Evolutionary conservation across 2,329 filamentous ascomycete species (phyloP).

Genomic region (Pestalotiopsis sp.): DNA sequence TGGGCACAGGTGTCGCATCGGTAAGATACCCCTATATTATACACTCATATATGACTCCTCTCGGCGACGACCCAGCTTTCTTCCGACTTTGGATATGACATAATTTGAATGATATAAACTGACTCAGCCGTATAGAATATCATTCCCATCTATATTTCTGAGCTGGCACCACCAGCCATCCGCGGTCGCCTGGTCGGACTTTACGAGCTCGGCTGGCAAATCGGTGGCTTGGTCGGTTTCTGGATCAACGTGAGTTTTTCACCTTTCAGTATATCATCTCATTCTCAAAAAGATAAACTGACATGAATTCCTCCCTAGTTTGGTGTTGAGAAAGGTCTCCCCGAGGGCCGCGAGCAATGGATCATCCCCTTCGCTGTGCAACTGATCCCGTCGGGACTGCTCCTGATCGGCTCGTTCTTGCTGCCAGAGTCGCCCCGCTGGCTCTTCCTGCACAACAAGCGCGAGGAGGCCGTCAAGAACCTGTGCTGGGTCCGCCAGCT

Average conservation of each 20-base stretch:
- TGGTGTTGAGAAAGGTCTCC: constrained; percentile 36
- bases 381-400: constrained; percentile 55
- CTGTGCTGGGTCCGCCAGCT: constrained; percentile 60
- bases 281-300: background rate
- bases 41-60: background rate
- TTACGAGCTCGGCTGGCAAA: constrained; percentile 56
- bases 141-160: constrained; percentile 49
- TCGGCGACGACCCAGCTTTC: background rate
- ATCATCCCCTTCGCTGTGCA: constrained; percentile 56
- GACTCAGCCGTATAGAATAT: constrained; percentile 36
- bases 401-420: constrained; percentile 50
- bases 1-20: constrained; percentile 38
- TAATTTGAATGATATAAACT: background rate
- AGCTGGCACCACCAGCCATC: constrained; percentile 53
- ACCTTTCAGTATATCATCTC: too few species aligned
- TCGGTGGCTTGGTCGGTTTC: constrained; percentile 55
- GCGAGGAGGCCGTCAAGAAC: constrained; percentile 52
- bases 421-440: constrained; percentile 62
- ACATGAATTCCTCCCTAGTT: constrained; percentile 19
- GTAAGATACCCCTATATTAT: constrained; percentile 13
- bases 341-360: constrained; percentile 44
- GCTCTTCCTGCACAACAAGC: constrained; percentile 57
- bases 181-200: constrained; percentile 57
- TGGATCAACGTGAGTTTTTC: constrained; percentile 40
- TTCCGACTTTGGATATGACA: background rate